phyloP scores from a whole-genome alignment of 2,329 filamentous ascomycete genomes.

The Ramularia endophylla region DNA sequence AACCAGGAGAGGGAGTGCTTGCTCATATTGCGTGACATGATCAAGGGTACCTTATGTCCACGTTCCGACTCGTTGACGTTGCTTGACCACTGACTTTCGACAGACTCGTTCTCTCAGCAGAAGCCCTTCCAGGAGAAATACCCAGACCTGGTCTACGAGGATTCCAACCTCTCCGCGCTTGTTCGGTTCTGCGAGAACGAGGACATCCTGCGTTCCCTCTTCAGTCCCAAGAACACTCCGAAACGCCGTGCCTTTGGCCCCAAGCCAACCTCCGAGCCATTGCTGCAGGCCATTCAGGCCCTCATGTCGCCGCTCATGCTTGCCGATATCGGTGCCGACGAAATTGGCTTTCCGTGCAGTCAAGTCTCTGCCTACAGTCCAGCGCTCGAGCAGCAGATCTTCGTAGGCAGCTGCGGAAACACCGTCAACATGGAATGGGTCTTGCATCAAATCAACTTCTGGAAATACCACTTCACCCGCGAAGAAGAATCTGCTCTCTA shows the following conservation, averaged over 20 bases:
- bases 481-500: constrained; percentile 34
- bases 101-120: constrained; percentile 31
- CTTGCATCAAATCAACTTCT: constrained; percentile 48
- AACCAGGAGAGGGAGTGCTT: constrained; percentile 32
- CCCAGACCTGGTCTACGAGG: not conserved
- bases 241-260: too few species aligned
- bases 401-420: constrained; percentile 31
- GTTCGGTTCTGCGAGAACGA: constrained; percentile 4
- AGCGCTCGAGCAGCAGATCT: constrained; percentile 34
- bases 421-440: constrained; percentile 43
- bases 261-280: constrained; percentile 1
- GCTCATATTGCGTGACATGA: constrained; percentile 36
- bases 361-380: constrained; percentile 42
- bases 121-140: not conserved
- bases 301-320: constrained; percentile 27
- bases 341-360: constrained; percentile 36
- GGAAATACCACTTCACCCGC: constrained; percentile 45
- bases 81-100: constrained; percentile 5
- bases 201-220: constrained; percentile 4
- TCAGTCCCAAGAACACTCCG: not conserved
- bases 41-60: constrained; percentile 35
- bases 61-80: constrained; percentile 2
- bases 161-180: constrained; percentile 2
- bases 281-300: constrained; percentile 26
- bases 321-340: constrained; percentile 9